Conservation (phyloP, 116 monocot species). For the Dioscorea cayenensis region DNA sequence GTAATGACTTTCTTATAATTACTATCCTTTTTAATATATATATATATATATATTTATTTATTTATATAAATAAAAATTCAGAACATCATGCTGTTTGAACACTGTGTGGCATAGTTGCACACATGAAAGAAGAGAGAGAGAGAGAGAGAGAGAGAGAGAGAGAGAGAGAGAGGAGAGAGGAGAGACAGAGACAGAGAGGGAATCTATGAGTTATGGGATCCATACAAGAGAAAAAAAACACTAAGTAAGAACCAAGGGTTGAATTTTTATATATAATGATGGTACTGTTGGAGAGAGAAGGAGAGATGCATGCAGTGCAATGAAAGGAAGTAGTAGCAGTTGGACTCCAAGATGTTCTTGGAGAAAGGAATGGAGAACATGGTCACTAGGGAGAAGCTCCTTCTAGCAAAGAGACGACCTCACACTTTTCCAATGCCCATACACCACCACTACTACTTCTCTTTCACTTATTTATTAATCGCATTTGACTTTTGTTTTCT, state of each 20-base stretch:
- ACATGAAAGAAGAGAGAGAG: too few species aligned
- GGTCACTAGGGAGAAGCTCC: neutral
- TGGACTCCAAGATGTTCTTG: neutral
- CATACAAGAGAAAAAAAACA: constrained; percentile 19
- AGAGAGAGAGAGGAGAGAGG: too few species aligned
- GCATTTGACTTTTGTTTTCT: neutral
- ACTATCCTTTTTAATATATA: too few species aligned
- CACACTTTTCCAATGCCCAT: neutral
- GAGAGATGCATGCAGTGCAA: neutral
- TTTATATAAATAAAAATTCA: too few species aligned
- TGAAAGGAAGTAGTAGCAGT: neutral
- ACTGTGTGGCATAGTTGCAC: too few species aligned
- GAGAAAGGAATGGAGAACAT: neutral
- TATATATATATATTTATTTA: too few species aligned
- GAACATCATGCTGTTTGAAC: too few species aligned
- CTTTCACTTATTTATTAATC: neutral
- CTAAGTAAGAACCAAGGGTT: neutral
- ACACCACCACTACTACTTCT: neutral
- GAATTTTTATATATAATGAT: neutral
- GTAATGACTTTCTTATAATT: too few species aligned
- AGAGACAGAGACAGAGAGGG: neutral
- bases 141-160: too few species aligned
- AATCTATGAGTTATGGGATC: constrained; percentile 3
- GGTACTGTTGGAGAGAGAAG: neutral
- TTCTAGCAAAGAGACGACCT: neutral